Evolutionary conservation across 768 basidiomycete species (phyloP), one percentile per base, ranked within the genome.

Genomic region (Mycena kentingensis): DNA sequence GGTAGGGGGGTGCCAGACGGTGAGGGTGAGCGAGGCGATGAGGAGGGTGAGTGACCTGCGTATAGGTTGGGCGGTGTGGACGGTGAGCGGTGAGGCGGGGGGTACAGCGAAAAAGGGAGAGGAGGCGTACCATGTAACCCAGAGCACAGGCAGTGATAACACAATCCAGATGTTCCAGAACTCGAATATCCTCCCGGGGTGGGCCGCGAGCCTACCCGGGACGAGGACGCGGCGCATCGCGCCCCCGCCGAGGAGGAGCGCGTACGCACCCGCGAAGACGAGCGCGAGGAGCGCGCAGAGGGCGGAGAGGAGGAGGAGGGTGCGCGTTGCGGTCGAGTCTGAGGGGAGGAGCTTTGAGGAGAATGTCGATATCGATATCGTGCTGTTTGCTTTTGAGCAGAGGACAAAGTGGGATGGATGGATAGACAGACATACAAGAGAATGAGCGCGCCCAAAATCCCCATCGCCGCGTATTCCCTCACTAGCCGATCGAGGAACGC

Each of bases 391-490:
- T n/a, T n/a, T n/a, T n/a, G 36, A 11, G 18, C 8, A 7, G 12
- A 37, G 11, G 36, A 37, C 7, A 12, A 10, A 11, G 18, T 11
- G 11, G 36, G 18, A 10, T 11, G 36, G 7, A 37, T 7, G 11
- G 41, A 42, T 11, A n/a, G 10, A 38, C 11, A 5, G 11, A 35
- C 46, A 11, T n/a, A 49, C 47, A 36, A 49, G 5, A 39, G 34
- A 13, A 49, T 19, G 38, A 82, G 58, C 6, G 78, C 81, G 18
- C 77, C 80, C n/a, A 82, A 70, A 26, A 81, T 68, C 51, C 81
- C 81, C 31, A 80, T 58, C 13, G 79, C 81, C 68, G 82, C 81
- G 78, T 79, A 82, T 60, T 81, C 79, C 11, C 76, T 70, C 51
- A 81, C 49, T 19, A 81, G 67, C 2, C 76, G 73, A 42, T 81